phyloP scores from a whole-genome alignment of 2,329 filamentous ascomycete genomes.

The Pestalotiopsis sp. region DNA sequence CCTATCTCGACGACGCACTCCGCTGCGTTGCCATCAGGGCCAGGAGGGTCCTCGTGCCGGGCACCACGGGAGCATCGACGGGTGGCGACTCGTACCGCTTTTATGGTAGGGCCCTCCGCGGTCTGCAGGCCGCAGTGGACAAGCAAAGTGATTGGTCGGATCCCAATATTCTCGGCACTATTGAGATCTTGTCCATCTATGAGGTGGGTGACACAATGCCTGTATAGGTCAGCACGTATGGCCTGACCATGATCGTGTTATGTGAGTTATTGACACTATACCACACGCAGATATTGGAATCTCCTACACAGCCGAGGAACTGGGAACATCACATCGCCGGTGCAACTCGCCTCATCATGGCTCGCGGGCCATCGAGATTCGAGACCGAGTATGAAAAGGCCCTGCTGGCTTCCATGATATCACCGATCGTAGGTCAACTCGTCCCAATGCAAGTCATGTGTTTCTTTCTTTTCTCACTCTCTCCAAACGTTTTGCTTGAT shows the following conservation, averaged over 20 bases:
- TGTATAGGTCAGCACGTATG: not conserved
- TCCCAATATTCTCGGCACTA: slow-evolving; percentile 17
- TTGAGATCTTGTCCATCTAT: slow-evolving; percentile 18
- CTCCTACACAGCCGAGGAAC: slow-evolving; percentile 11
- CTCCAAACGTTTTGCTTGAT: not conserved
- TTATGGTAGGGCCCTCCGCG: slow-evolving; percentile 13
- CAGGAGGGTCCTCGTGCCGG: slow-evolving; percentile 13
- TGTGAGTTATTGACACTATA: not conserved
- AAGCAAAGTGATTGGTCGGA: not conserved
- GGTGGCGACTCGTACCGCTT: slow-evolving; percentile 2
- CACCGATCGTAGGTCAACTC: slow-evolving; percentile 10
- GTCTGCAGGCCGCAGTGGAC: slow-evolving; percentile 15
- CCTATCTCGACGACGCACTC: slow-evolving; percentile 19
- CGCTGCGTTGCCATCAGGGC: slow-evolving; percentile 19
- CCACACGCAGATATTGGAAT: slow-evolving; percentile 12
- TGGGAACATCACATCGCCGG: slow-evolving; percentile 19
- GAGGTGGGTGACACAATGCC: slow-evolving; percentile 14
- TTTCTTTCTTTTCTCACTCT: not conserved
- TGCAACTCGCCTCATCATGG: slow-evolving; percentile 17
- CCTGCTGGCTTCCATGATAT: slow-evolving; percentile 11
- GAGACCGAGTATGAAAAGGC: slow-evolving; percentile 18
- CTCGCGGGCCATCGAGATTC: slow-evolving; percentile 17
- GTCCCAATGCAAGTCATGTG: not conserved
- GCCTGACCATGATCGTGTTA: not conserved
- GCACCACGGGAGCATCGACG: not conserved